Conservation (phyloP, 2,329 filamentous ascomycete species). For the Xylariaceae sp. region DNA sequence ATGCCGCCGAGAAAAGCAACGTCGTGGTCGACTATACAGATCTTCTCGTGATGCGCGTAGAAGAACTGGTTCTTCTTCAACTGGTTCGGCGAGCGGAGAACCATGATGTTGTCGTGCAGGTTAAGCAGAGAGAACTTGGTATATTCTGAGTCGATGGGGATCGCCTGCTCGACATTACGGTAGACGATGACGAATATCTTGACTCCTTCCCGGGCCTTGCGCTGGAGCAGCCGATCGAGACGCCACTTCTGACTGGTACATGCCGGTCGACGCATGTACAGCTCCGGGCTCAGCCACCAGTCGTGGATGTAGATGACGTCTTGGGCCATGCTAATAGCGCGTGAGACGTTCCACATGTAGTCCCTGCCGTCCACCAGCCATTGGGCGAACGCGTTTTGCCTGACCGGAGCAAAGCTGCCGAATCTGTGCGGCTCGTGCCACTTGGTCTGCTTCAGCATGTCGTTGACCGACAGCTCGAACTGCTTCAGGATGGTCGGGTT, state of each 20-base stretch:
- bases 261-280: conserved; percentile 90
- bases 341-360: conserved; percentile 99
- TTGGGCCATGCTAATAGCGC: conserved; percentile 92
- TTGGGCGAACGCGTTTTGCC: conserved; percentile 81
- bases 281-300: conserved; percentile 96
- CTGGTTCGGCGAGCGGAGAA: conserved; percentile 93
- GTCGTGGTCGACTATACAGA: conserved; percentile 94
- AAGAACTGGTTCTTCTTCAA: conserved; percentile 99
- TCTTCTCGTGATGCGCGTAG: conserved; percentile 97
- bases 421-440: conserved; percentile 86
- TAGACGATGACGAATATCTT: conserved; percentile 98
- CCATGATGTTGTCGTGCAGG: conserved; percentile 91
- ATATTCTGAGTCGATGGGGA: conserved; percentile 97
- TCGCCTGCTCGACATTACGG: conserved; percentile 92
- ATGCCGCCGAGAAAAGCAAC: conserved; percentile 94
- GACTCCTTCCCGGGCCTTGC: conserved; percentile 89
- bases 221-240: conserved; percentile 84
- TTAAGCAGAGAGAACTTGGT: conserved; percentile 95
- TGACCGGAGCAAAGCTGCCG: conserved; percentile 86
- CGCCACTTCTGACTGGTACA: conserved; percentile 98
- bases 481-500: conserved; percentile 86
- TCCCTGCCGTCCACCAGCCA: conserved; percentile 96
- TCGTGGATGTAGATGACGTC: conserved; percentile 99
- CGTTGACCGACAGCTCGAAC: conserved; percentile 86
- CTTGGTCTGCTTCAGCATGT: conserved; percentile 75